Evolutionary conservation across 345 rosid species (phyloP).

Genomic region (Hibiscus syriacus): DNA sequence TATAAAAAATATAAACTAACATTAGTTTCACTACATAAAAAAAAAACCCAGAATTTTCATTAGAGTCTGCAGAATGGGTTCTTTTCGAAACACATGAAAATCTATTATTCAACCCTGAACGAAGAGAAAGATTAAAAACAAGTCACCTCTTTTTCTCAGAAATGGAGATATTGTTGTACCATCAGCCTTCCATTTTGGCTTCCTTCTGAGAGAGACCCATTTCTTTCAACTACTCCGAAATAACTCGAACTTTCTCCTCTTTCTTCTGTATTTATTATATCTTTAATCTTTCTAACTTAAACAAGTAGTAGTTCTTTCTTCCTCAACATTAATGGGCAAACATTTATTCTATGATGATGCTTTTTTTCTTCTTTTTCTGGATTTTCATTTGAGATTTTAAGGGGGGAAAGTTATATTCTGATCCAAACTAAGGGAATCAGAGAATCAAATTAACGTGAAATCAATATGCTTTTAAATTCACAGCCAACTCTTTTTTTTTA

Average conservation of each 20-base stretch:
- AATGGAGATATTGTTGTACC: conserved; percentile 58
- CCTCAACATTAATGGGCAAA: too few relatives aligned
- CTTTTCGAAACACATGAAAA: not conserved
- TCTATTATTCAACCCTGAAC: not conserved
- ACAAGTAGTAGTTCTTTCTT: not conserved
- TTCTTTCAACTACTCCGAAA: conserved; percentile 11
- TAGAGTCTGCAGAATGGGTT: not conserved
- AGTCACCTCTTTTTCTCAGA: conserved; percentile 51
- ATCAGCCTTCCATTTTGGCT: conserved; percentile 86
- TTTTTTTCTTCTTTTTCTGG: too few relatives aligned
- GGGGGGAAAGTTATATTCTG: too few relatives aligned
- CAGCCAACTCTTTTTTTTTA: too few relatives aligned
- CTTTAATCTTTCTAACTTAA: not conserved
- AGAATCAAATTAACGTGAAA: too few relatives aligned
- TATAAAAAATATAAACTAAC: too few relatives aligned
- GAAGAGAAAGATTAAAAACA: not conserved
- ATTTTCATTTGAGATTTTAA: too few relatives aligned
- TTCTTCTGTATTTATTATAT: not conserved
- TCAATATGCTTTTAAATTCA: too few relatives aligned
- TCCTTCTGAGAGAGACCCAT: conserved; percentile 32
- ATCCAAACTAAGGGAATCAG: too few relatives aligned
- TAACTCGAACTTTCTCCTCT: not conserved
- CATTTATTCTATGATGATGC: too few relatives aligned
- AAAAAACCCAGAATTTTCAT: not conserved
- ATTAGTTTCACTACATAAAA: too few relatives aligned